Evolutionary conservation across 192 early-diverging fungal genomes (phyloP).

Genomic region (Umbelopsis isabellina): DNA sequence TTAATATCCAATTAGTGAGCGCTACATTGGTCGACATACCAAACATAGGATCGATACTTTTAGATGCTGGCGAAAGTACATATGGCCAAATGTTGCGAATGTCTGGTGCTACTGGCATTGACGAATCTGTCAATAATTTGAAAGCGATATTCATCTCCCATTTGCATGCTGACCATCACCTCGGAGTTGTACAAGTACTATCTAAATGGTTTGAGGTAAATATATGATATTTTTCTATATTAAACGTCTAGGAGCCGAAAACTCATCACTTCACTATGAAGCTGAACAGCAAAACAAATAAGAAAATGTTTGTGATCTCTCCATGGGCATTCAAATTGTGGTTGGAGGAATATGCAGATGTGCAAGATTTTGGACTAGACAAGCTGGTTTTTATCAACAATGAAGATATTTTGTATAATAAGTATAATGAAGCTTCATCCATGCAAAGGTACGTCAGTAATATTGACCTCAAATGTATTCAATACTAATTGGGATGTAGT

Average conservation of each 20-base stretch:
- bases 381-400: constrained; percentile 54
- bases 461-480: background rate
- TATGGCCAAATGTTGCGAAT: constrained; percentile 79
- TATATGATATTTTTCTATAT: background rate
- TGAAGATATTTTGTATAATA: constrained; percentile 51
- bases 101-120: constrained; percentile 62
- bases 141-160: constrained; percentile 89
- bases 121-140: constrained; percentile 60
- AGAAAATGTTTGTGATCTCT: constrained; percentile 54
- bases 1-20: constrained; percentile 60
- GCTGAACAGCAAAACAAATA: constrained; percentile 17
- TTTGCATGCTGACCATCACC: constrained; percentile 97
- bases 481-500: background rate
- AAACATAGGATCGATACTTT: constrained; percentile 64
- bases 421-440: background rate
- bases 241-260: background rate
- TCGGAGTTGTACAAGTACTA: constrained; percentile 80
- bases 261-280: constrained; percentile 8
- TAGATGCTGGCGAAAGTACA: constrained; percentile 93
- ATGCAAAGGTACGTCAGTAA: constrained; percentile 2
- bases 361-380: constrained; percentile 64
- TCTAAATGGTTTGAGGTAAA: constrained; percentile 68
- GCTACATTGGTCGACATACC: constrained; percentile 75
- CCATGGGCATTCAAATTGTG: constrained; percentile 59
- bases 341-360: constrained; percentile 69